Conservation (phyloP, 345 rosid genomes). For the Linum usitatissimum region DNA sequence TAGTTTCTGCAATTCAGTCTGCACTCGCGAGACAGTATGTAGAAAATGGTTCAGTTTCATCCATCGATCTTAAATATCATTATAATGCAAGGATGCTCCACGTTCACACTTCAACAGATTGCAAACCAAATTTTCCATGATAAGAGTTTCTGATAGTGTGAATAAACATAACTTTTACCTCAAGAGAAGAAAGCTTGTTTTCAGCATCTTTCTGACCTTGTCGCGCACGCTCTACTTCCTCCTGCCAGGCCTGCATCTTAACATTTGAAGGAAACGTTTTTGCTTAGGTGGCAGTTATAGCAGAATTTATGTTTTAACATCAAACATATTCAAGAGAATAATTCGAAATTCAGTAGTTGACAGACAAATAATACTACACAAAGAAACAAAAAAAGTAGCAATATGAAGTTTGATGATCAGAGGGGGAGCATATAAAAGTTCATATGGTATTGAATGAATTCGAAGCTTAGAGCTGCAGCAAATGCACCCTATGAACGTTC, state of each 20-base stretch:
- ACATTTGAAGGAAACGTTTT: background rate
- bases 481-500: too few relatives aligned
- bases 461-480: too few relatives aligned
- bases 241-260: conserved; percentile 94
- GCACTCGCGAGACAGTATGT: conserved; percentile 11
- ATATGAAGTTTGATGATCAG: background rate
- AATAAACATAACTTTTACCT: conserved; percentile 40
- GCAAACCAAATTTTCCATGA: background rate
- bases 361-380: too few relatives aligned
- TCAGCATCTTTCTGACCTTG: conserved; percentile 94
- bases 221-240: conserved; percentile 90
- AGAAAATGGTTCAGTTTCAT: conserved; percentile 5
- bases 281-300: background rate
- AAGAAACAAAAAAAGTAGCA: background rate
- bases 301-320: background rate
- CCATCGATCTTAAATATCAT: background rate
- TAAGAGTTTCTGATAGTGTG: background rate
- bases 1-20: conserved; percentile 93
- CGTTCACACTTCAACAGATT: background rate
- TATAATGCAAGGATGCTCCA: background rate
- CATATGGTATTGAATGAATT: background rate
- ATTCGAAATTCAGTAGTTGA: background rate
- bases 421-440: background rate
- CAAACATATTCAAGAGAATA: conserved; percentile 4
- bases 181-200: conserved; percentile 77